Base-by-base conservation (phyloP, 2,329 filamentous ascomycete species). In the Colletotrichum karsti region DNA sequence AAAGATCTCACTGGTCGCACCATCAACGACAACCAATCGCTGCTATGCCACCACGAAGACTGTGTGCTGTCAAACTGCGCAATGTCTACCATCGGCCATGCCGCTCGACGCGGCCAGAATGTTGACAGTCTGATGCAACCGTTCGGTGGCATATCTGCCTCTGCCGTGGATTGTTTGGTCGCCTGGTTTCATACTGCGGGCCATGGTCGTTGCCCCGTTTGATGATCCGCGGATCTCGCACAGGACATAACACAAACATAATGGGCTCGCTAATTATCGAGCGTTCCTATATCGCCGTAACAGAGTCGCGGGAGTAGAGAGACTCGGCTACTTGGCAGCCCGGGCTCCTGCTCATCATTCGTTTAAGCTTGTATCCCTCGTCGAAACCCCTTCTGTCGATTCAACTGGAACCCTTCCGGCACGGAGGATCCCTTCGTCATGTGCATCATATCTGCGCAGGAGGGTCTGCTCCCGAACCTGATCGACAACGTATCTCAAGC, bases 141-240 rank as follows among this genome's bases (percentile, higher is more conserved):
- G 6, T 28, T 59, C 20, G 26, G 44, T 35, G 44, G 35, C 22
- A 20, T 44, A 7, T n/a, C n/a, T 13, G 26, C 24, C 18, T 22
- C 13, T 20, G 41, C 46, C 37, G 33, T 51, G 10, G n/a, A 50
- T 28, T 63, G 42, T 50, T 63, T 63, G 50, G 26, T 54, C 58
- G 33, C 53, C 20, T n/a, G 44, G 63, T 63, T 63, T 63, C 58
- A 67, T 18, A 24, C 42, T 39, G 33, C n/a, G 20, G 28, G 18
- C 62, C 62, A 66, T 55, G 63, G 57, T 62, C 62, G 63, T 61
- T 37, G 20, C 60, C 46, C 42, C 18, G 67, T 69, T 69, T 72
- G 71, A 72, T 72, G 68, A 44, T 57, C 71, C 48, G 68, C 57
- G 56, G 62, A 71, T 69, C 70, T 61, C 56, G 70, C 57, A 59